Evolutionary conservation across 352 stramenopile species (phyloP).

Genomic region (Phytopythium litorale): DNA sequence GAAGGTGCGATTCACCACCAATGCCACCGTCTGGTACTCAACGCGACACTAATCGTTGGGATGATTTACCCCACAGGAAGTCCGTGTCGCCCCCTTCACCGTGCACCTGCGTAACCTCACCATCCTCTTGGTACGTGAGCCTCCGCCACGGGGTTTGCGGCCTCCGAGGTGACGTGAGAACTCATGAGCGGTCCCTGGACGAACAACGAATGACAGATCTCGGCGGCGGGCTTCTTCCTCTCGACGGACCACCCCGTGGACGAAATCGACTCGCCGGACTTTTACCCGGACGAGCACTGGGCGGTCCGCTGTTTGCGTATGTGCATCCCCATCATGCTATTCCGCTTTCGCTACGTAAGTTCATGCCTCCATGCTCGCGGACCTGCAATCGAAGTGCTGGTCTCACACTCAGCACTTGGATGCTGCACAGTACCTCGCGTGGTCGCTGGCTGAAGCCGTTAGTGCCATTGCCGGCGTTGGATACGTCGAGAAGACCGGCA

Average conservation of each 20-base stretch:
- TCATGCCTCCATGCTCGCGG: not conserved
- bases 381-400: not conserved
- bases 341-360: slow-evolving; percentile 83
- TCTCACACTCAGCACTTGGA: not conserved
- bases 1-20: slow-evolving; percentile 25
- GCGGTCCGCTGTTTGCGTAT: slow-evolving; percentile 60
- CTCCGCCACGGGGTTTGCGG: not conserved
- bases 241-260: slow-evolving; percentile 79
- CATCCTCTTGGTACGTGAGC: slow-evolving; percentile 51
- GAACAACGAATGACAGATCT: slow-evolving; percentile 29
- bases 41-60: not conserved
- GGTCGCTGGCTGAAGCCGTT: slow-evolving; percentile 76
- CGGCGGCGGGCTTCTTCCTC: slow-evolving; percentile 59
- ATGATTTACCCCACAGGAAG: slow-evolving; percentile 24
- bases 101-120: slow-evolving; percentile 78
- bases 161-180: not conserved
- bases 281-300: slow-evolving; percentile 59
- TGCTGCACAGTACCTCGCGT: slow-evolving; percentile 68
- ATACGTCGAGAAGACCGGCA: slow-evolving; percentile 72
- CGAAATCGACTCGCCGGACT: slow-evolving; percentile 72
- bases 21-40: not conserved
- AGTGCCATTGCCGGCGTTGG: slow-evolving; percentile 72
- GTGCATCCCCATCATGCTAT: slow-evolving; percentile 74
- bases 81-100: slow-evolving; percentile 50
- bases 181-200: not conserved